These are phyloP conservation scores for Pestalotiopsis fici DNA, from an alignment of 2,329 filamentous ascomycete species.

Conservation along the genomic window DNA sequence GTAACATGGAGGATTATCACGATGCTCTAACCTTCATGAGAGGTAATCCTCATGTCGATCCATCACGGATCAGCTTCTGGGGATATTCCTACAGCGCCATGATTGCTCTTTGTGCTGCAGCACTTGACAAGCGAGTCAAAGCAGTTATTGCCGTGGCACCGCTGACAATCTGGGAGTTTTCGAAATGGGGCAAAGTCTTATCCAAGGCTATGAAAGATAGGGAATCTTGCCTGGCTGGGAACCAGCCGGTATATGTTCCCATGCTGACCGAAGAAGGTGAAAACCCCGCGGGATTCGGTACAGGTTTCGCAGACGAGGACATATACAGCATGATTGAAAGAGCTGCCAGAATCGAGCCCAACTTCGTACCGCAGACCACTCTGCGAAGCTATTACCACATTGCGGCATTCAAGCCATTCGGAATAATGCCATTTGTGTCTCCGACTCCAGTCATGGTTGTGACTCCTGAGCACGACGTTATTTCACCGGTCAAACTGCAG, in stretches of 20 bases:
- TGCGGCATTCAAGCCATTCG: no score
- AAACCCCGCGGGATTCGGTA: not conserved
- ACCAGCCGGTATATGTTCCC: not conserved
- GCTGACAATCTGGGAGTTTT: not conserved
- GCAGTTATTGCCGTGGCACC: conserved; percentile 10
- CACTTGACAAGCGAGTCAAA: conserved; percentile 11
- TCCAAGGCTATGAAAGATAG: not conserved
- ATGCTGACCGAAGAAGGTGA: not conserved
- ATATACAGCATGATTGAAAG: no score
- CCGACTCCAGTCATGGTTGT: no score
- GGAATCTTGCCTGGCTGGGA: not conserved
- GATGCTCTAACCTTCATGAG: conserved; percentile 42
- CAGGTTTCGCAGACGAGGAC: no score
- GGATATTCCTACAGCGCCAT: conserved; percentile 12
- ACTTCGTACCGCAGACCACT: no score
- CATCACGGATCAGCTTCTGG: conserved; percentile 6
- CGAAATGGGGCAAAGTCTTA: not conserved
- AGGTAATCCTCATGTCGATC: conserved; percentile 35
- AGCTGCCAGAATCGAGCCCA: no score
- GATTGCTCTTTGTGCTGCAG: conserved; percentile 7
- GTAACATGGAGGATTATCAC: no score
- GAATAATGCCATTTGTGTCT: no score
- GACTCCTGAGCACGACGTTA: no score
- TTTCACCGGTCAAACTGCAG: no score
- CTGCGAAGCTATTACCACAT: not conserved